Evolutionary conservation across 345 rosid genomes (phyloP).

Genomic region (Ceriops zippeliana): DNA sequence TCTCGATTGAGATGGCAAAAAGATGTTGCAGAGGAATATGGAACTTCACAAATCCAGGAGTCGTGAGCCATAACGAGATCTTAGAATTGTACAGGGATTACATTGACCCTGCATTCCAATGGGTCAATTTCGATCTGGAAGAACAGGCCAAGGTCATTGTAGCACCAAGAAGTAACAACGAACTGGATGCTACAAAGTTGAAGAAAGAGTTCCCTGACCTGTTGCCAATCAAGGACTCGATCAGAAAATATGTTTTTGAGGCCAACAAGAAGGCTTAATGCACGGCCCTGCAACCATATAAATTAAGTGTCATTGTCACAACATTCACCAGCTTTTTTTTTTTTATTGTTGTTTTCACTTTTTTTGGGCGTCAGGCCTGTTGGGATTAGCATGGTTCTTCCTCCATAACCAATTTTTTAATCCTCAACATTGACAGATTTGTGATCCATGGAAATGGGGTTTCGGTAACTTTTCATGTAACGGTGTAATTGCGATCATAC

Average conservation of each 20-base stretch:
- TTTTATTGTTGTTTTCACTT: neutral
- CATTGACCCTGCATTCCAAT: slow-evolving; percentile 43
- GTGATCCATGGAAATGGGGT: neutral
- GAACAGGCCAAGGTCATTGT: slow-evolving; percentile 54
- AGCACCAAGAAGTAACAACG: slow-evolving; percentile 60
- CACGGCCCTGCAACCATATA: neutral
- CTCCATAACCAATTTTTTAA: neutral
- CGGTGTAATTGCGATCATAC: no score
- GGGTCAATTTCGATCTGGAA: slow-evolving; percentile 48
- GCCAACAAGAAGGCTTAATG: slow-evolving; percentile 41
- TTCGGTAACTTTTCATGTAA: no score
- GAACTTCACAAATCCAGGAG: slow-evolving; percentile 68
- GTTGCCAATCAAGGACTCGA: slow-evolving; percentile 50
- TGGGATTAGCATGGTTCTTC: neutral
- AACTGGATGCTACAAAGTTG: slow-evolving; percentile 49
- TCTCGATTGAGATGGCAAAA: slow-evolving; percentile 60
- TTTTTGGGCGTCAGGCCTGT: neutral
- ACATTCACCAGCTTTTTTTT: neutral
- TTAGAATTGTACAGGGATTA: slow-evolving; percentile 46
- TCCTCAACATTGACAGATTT: neutral
- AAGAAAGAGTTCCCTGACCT: slow-evolving; percentile 52
- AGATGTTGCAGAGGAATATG: slow-evolving; percentile 51
- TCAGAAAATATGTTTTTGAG: slow-evolving; percentile 45
- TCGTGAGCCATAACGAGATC: slow-evolving; percentile 53
- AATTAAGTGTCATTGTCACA: neutral